These are phyloP conservation scores for Blastobotrys illinoisensis DNA, from an alignment of 1,139 yeast genomes.

Conservation along the genomic window DNA sequence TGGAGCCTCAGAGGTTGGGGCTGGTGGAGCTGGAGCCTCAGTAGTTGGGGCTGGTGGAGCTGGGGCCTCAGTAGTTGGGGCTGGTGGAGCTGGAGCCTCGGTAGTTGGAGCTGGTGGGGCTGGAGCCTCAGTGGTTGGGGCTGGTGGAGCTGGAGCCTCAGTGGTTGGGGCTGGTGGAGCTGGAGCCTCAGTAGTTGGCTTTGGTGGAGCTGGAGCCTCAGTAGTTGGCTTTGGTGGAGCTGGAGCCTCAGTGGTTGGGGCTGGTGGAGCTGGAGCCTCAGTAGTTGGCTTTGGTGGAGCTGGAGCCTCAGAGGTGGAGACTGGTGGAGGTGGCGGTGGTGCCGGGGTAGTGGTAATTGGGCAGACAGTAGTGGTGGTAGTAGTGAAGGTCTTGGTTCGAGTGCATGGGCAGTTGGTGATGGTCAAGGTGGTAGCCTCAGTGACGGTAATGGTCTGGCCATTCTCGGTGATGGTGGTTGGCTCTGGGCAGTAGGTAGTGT, in stretches of 20 bases:
- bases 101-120: background rate
- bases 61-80: background rate
- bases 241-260: conserved; percentile 7
- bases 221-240: conserved; percentile 1
- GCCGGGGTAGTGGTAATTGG: conserved; percentile 25
- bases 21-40: background rate
- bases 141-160: conserved; percentile 5
- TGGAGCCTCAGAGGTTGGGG: background rate
- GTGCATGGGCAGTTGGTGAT: conserved; percentile 50
- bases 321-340: conserved; percentile 16
- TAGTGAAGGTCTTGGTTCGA: conserved; percentile 44
- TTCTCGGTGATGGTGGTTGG: conserved; percentile 38
- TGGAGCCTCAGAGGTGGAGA: background rate
- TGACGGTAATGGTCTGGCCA: conserved; percentile 36
- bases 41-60: background rate
- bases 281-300: conserved; percentile 29
- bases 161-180: background rate
- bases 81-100: background rate
- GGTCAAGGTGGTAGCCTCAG: conserved; percentile 40
- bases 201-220: background rate
- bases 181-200: background rate
- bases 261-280: conserved; percentile 12
- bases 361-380: conserved; percentile 39
- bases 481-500: conserved; percentile 41
- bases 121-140: background rate